phyloP scores from a whole-genome alignment of 2,329 filamentous ascomycete genomes.

The Fonsecaea monophora region DNA sequence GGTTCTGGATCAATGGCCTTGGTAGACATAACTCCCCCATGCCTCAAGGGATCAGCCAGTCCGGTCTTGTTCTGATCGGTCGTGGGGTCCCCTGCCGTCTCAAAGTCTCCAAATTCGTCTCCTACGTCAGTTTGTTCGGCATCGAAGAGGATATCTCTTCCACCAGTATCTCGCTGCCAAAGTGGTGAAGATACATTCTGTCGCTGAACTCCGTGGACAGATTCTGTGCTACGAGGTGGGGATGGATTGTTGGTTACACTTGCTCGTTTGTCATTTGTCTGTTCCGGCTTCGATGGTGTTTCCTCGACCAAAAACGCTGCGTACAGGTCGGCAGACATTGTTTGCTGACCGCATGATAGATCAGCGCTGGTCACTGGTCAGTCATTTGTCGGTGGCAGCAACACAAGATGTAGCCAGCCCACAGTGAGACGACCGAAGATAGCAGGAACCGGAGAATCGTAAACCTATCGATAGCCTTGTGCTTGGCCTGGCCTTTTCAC shows the following conservation, averaged over 20 bases:
- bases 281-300: neutral
- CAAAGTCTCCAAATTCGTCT: conserved; percentile 69
- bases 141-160: conserved; percentile 69
- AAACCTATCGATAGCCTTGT: neutral
- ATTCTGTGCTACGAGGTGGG: neutral
- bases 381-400: neutral
- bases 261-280: too few species aligned
- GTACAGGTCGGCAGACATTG: conserved; percentile 62
- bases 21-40: too few species aligned
- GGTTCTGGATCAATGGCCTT: neutral
- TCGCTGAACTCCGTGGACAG: neutral
- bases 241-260: neutral
- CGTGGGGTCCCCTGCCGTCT: conserved; percentile 55
- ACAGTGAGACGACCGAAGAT: neutral
- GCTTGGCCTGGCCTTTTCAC: neutral
- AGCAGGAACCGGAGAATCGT: too few species aligned
- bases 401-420: neutral
- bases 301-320: conserved; percentile 54
- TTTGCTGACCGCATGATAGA: neutral
- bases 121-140: conserved; percentile 61
- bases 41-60: neutral
- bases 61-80: neutral
- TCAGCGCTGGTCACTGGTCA: neutral
- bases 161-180: conserved; percentile 30
- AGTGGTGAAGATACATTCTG: conserved; percentile 17